Base-by-base conservation (phyloP, 306 rosid species). In the Hylodesmum podocarpum region DNA sequence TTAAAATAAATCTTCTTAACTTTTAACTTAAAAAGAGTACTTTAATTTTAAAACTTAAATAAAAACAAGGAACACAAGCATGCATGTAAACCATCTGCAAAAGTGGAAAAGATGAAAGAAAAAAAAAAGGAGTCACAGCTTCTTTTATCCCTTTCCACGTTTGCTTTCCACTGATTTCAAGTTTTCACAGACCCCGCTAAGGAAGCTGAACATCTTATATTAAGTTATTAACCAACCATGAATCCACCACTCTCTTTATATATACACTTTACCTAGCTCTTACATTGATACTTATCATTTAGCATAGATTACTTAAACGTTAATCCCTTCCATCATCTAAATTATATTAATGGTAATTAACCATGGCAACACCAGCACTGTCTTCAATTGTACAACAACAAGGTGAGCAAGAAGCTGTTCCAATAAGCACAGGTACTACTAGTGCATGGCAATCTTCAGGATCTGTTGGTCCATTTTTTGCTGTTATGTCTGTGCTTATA, bases 391-490 rank as follows among this genome's bases (percentile, higher is more conserved):
- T 70, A 31, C 68, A 77, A 43, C 81, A 68, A 43, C 76, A 77
- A 78, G 29, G 5, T 22, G 63, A 13, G 0, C 4, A 4, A 58
- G 70, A 64, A 64, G 70, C 70, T 36, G 70, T 57, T 57, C 44
- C 70, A 37, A 37, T 11, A 36, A 36, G 9, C 33, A 51, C 6
- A 8, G 3, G 27, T 50, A 19, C 1, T 18, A 18, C 27, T 15
- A 19, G 49, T 39, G 18, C 70, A 21, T 86, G 89, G 87, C 27
- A 68, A 8, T 87, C 70, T 8, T 83, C 91, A 3, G 94, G 96
- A 2, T 90, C 96, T 13, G 51, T 92, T n/a, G 90, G 81, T 0
- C 96, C 96, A 11, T 90, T 92, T 55, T 83, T 92, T 8, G 96
- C 78, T 1, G 97, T 92, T 37, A 88, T 92, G 3, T 78, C 86